These are phyloP conservation scores for Vinca minor DNA, from an alignment of 257 asterid species.

Conservation along the genomic window DNA sequence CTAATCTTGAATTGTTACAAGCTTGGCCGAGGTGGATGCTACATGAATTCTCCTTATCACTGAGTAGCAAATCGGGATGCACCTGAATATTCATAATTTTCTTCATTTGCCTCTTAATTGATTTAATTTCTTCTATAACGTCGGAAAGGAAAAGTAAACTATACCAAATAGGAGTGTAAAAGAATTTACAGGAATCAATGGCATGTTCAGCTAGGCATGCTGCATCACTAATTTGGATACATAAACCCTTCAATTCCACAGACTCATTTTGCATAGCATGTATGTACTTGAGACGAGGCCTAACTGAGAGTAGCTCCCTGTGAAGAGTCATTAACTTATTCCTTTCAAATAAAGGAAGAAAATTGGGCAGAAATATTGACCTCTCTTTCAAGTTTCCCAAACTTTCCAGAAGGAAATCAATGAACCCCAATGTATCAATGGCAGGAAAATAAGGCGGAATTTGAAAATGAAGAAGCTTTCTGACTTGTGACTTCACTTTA, in stretches of 20 bases:
- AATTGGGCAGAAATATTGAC: no score
- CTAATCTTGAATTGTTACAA: no score
- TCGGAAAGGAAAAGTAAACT: neutral
- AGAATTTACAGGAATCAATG: neutral
- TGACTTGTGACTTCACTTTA: neutral
- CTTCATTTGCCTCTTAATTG: neutral
- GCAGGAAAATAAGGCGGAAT: constrained; percentile 2
- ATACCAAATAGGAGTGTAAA: neutral
- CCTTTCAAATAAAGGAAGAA: no score
- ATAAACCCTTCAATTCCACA: no score
- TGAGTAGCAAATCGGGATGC: neutral
- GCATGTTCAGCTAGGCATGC: constrained; percentile 3
- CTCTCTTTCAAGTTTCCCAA: neutral
- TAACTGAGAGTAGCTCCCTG: no score
- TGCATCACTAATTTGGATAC: neutral
- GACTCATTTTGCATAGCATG: no score
- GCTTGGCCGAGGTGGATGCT: no score
- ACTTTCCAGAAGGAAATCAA: neutral
- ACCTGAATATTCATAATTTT: neutral
- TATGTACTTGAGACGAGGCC: no score
- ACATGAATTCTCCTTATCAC: no score
- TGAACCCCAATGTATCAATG: neutral
- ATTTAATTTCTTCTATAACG: no score
- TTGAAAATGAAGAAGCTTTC: neutral
- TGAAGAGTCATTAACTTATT: neutral